These are phyloP conservation scores for Pecoramyces ruminantium DNA, from an alignment of 192 early-diverging fungal genomes.

Conservation along the genomic window DNA sequence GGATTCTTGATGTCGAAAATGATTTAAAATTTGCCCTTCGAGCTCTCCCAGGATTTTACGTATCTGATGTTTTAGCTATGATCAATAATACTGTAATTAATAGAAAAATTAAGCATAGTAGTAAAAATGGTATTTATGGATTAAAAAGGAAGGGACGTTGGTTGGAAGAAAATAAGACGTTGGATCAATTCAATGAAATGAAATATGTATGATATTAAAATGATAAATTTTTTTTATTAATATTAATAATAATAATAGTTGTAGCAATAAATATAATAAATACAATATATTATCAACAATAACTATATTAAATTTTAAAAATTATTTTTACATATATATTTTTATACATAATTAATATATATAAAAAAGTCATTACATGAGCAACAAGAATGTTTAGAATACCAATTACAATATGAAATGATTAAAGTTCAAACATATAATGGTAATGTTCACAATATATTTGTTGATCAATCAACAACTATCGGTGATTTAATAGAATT, in stretches of 20 bases:
- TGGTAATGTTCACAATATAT: neutral
- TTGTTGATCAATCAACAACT: conserved; percentile 7
- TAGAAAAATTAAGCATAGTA: neutral
- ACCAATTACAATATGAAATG: neutral
- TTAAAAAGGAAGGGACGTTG: neutral
- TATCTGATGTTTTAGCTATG: neutral
- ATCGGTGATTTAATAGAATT: conserved; percentile 6
- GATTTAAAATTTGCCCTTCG: neutral
- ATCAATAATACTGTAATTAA: neutral
- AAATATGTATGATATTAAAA: neutral
- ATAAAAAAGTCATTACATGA: neutral
- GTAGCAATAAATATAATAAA: no score
- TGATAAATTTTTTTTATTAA: no score
- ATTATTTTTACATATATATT: no score
- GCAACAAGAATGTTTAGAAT: neutral
- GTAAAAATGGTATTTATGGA: neutral
- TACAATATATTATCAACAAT: no score
- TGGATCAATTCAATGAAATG: neutral
- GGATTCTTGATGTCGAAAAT: neutral
- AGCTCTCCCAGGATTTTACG: neutral
- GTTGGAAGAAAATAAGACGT: neutral
- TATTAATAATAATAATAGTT: no score
- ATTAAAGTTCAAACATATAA: neutral
- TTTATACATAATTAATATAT: no score
- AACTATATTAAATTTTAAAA: no score